Conservation (phyloP, 2,329 filamentous ascomycete species). For the Ophiobolus disseminans region DNA sequence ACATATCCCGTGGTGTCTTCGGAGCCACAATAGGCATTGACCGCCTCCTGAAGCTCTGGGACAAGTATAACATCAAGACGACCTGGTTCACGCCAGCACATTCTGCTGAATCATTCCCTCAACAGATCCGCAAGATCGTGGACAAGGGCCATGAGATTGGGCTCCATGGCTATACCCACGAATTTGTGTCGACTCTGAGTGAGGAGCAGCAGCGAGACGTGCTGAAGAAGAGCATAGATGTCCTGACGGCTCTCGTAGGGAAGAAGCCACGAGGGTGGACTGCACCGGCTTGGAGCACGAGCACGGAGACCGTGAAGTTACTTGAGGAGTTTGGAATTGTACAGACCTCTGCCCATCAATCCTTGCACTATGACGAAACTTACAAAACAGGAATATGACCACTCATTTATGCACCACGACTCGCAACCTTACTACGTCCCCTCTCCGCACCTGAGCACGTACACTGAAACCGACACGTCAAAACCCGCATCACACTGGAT, state of each 20-base stretch:
- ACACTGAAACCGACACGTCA: slow-evolving; percentile 38
- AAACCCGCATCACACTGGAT: slow-evolving; percentile 49
- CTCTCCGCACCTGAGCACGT: slow-evolving; percentile 53
- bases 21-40: slow-evolving; percentile 52
- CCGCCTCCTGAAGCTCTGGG: slow-evolving; percentile 51
- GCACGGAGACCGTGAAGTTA: slow-evolving; percentile 47
- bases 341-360: background rate
- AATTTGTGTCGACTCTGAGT: slow-evolving; percentile 42
- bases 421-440: slow-evolving; percentile 51
- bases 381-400: slow-evolving; percentile 57
- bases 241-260: slow-evolving; percentile 49
- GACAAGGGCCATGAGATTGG: slow-evolving; percentile 54
- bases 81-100: slow-evolving; percentile 55
- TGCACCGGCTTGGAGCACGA: slow-evolving; percentile 53
- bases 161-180: slow-evolving; percentile 52
- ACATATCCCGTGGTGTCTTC: slow-evolving; percentile 50
- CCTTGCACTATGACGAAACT: background rate
- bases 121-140: slow-evolving; percentile 54
- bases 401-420: slow-evolving; percentile 59
- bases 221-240: slow-evolving; percentile 48
- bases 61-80: slow-evolving; percentile 52
- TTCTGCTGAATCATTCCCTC: slow-evolving; percentile 57
- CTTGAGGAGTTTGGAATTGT: slow-evolving; percentile 53
- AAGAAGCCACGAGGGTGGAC: slow-evolving; percentile 54
- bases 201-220: slow-evolving; percentile 55